A percentile compares a stretch with the other conserved stretches of the same genome.
Evolutionary conservation across 2,329 filamentous ascomycete genomes (phyloP).

Genomic region (Aspergillus aculeatinus): DNA sequence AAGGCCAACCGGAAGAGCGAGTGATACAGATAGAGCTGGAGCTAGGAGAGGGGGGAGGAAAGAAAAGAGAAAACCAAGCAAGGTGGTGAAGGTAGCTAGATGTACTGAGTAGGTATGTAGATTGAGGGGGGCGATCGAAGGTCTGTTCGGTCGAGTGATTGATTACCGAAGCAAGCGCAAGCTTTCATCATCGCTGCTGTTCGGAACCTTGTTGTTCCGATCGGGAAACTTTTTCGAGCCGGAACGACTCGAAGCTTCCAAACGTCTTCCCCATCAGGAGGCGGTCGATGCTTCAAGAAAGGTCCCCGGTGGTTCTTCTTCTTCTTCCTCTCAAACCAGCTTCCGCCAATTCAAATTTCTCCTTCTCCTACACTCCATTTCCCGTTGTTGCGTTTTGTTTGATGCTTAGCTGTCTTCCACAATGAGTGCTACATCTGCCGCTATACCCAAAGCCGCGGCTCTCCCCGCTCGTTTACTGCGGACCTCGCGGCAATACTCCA

Average conservation of each 20-base stretch:
- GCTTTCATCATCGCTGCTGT: constrained; percentile 31
- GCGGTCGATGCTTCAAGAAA: constrained; percentile 11
- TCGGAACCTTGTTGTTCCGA: constrained; percentile 32
- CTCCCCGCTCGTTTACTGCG: constrained; percentile 45
- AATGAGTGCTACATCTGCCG: constrained; percentile 42
- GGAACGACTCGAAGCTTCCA: constrained; percentile 35
- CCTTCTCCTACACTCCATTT: not conserved
- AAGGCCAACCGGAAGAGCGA: not conserved
- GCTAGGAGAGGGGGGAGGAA: not conserved
- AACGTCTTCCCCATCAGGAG: constrained; percentile 22
- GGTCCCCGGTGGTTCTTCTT: constrained; percentile 4
- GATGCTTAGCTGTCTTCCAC: constrained; percentile 22
- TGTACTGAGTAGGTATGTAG: not conserved
- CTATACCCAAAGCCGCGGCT: constrained; percentile 44
- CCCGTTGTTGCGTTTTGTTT: constrained; percentile 2
- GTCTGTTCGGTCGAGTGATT: constrained; percentile 18
- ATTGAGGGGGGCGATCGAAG: not conserved
- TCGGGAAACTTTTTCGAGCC: constrained; percentile 35
- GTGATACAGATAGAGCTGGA: not conserved
- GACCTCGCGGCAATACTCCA: constrained; percentile 41
- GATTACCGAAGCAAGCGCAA: constrained; percentile 35
- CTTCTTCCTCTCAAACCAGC: constrained; percentile 2
- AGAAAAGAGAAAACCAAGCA: constrained; percentile 8
- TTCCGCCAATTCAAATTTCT: constrained; percentile 2
- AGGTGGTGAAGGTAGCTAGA: constrained; percentile 18